Base-by-base conservation (phyloP, 176 grass and related monocot species). In the Rhynchospora tenuis region DNA sequence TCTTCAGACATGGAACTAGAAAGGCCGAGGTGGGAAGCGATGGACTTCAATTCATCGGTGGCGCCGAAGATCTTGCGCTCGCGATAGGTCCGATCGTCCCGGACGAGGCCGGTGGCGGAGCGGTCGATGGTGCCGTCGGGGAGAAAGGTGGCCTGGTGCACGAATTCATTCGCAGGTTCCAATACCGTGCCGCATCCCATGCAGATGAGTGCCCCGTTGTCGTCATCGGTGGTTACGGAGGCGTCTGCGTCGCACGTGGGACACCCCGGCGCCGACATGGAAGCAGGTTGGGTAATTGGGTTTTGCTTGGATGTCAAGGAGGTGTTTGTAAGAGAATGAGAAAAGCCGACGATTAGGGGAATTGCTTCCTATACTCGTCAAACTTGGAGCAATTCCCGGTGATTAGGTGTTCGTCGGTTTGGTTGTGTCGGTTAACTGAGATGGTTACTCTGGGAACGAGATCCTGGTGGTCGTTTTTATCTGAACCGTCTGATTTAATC, bases 11-110 rank as follows among this genome's bases (percentile, higher is more conserved):
- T 83, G 16, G 78, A 0, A 3, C 43, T 0, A 10, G 83, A 87
- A 20, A 94, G 90, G 46, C 90, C 88, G 78, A 94, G 86, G 63
- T 69, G 64, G 46, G 88, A 13, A 22, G 88, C 70, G n/a, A 90
- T 16, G 33, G 81, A 68, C 20, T 17, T 81, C 62, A 91, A 62
- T 67, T 76, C 42, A 13, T 38, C 57, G 22, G 86, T 44, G 70
- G 90, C 90, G 57, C 4, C 38, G 12, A 48, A 20, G 57, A 90
- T 22, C 81, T 92, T 92, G 76, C 86, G 88, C 17, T 94, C 89
- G 3, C 79, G 88, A 85, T 88, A 88, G 28, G 68, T 80, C 24
- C 84, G 86, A 13, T 88, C 84, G 55, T 81, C 69, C 23, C 69
- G 61, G 20, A 92, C 14, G 72, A 85, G 29, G 73, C 65, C 56